phyloP scores from a whole-genome alignment of 805 yeast genomes.

The Ogataea neopini region DNA sequence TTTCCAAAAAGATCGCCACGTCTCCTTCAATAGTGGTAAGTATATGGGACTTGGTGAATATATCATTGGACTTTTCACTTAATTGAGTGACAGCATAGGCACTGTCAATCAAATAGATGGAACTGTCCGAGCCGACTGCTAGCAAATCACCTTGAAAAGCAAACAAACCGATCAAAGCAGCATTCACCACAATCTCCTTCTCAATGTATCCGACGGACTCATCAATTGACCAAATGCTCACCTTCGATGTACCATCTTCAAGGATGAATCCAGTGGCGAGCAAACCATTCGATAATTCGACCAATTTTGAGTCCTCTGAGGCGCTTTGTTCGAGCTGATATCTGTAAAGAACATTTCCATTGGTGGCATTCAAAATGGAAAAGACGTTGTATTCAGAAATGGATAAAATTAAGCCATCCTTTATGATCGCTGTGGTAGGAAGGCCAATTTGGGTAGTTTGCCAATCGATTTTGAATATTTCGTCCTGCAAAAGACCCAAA shows the following conservation, averaged over 20 bases:
- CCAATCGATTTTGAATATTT: constrained; percentile 59
- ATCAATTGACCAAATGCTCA: constrained; percentile 23
- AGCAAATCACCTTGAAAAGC: constrained; percentile 8
- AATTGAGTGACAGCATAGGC: not conserved
- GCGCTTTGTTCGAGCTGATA: constrained; percentile 28
- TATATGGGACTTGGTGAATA: constrained; percentile 4
- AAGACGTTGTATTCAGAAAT: constrained; percentile 32
- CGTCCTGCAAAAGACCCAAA: constrained; percentile 40
- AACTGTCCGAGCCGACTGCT: constrained; percentile 14
- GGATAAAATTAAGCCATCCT: constrained; percentile 23
- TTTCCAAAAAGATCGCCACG: constrained; percentile 8
- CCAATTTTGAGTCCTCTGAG: constrained; percentile 11
- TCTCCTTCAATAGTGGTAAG: constrained; percentile 13
- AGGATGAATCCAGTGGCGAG: constrained; percentile 21
- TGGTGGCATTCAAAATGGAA: constrained; percentile 26
- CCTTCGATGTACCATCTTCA: constrained; percentile 13
- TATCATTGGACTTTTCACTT: not conserved
- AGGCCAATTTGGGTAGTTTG: constrained; percentile 47
- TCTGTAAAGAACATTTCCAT: constrained; percentile 34
- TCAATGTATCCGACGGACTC: constrained; percentile 14
- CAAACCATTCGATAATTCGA: constrained; percentile 13
- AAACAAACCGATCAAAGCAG: constrained; percentile 19
- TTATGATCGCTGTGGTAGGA: constrained; percentile 25
- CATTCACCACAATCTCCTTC: constrained; percentile 18
- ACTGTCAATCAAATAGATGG: constrained; percentile 9